These are phyloP conservation scores for Fusarium verticillioides DNA, from an alignment of 2,329 filamentous ascomycete species.

Conservation along the genomic window DNA sequence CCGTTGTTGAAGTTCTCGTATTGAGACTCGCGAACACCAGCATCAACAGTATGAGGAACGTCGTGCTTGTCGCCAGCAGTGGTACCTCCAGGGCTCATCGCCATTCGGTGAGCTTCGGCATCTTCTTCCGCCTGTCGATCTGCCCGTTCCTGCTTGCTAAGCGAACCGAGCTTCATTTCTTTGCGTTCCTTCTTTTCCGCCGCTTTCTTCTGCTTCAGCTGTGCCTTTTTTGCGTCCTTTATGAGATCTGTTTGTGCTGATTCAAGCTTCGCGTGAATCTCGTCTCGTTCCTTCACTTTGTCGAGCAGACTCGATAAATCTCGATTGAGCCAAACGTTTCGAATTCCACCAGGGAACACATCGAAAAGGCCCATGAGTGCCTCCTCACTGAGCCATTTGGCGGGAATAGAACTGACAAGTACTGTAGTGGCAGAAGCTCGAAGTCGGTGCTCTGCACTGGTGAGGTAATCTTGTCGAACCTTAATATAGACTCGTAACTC, in stretches of 20 bases:
- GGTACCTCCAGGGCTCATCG: conserved; percentile 49
- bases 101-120: conserved; percentile 61
- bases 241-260: conserved; percentile 86
- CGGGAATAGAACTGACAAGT: conserved; percentile 88
- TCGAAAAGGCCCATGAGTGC: conserved; percentile 88
- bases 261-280: conserved; percentile 79
- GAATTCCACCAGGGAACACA: conserved; percentile 93
- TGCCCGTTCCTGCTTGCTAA: conserved; percentile 59
- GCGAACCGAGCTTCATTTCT: conserved; percentile 55
- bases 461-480: conserved; percentile 92
- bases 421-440: conserved; percentile 96
- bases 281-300: conserved; percentile 81
- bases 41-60: conserved; percentile 63
- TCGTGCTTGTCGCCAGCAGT: conserved; percentile 33
- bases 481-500: conserved; percentile 91
- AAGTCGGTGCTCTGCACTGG: conserved; percentile 92
- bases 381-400: conserved; percentile 88
- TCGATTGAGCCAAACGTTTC: conserved; percentile 96
- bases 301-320: conserved; percentile 85
- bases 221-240: conserved; percentile 79
- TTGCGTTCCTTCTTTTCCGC: conserved; percentile 74
- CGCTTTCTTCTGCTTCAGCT: conserved; percentile 74
- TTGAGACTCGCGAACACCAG: conserved; percentile 59
- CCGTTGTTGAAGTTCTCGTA: no score
- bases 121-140: conserved; percentile 61